Evolutionary conservation across 768 basidiomycete genomes (phyloP), one percentile per base, ranked within the genome.

Genomic region (Brasilioporus rufonigricans): DNA sequence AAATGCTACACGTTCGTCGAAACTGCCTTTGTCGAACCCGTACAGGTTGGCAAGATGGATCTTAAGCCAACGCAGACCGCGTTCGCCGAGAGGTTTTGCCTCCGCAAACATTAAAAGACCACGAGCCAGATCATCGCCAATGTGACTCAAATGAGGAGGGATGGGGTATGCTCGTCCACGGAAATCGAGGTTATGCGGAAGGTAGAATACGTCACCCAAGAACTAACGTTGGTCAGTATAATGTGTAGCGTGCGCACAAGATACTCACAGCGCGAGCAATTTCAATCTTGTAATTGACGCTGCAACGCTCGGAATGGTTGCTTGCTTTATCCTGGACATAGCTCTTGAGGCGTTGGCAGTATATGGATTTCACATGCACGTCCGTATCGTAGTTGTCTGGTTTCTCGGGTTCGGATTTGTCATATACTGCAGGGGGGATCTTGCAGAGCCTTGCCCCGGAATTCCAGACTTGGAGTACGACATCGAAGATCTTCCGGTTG

Each of bases 111-210:
- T 80, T 26, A 99, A 80, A 41, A 99, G 73, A 5, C 94, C 90
- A 64, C 96, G 86, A 48, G 84, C 86, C 21, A 98, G 78, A 69
- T 99, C 96, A 68, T 99, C 93, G 10, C 96, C 95, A 51, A 98
- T 89, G 62, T 98, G 96, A 63, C 87, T 93, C 50, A 99, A 78
- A 75, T 98, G 93, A 5, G 95, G 93, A 1, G 96, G 95, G 40
- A 97, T 87, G 12, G 97, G 96, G 67, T 99, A 99, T 0, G 96
- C 93, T 49, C 96, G 87, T 9, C 97, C 97, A 56, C 96, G 86
- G 80, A 98, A 99, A 72, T 99, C 97, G 63, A 98, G 77, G 70
- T 97, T 98, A 71, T 98, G 96, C 0, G 96, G 95, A 47, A 95
- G 78, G 73, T 93, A 98, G 69, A 98, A 86, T 0, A 76, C 83